phyloP scores from a whole-genome alignment of 169 alveolate species.

The Sarcocystis neurona region DNA sequence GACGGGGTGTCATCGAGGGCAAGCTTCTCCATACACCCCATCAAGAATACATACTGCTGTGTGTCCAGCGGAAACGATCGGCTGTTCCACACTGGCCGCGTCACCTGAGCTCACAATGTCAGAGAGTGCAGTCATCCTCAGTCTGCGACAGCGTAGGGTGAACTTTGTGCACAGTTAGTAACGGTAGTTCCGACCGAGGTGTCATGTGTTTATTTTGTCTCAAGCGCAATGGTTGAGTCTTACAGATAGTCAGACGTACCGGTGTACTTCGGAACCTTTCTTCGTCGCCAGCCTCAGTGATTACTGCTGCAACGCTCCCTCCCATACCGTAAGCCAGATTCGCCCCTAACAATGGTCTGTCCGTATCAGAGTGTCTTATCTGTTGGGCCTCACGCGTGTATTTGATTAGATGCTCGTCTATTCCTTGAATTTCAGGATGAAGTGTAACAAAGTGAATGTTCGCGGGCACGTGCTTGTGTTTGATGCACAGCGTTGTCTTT shows the following conservation, averaged over 20 bases:
- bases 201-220: neutral
- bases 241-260: neutral
- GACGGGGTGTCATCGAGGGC: slow-evolving; percentile 51
- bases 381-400: slow-evolving; percentile 53
- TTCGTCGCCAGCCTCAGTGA: slow-evolving; percentile 61
- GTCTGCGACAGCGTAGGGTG: neutral
- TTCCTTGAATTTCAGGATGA: slow-evolving; percentile 72
- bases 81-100: slow-evolving; percentile 56
- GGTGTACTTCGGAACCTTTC: no score
- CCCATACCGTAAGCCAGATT: slow-evolving; percentile 63
- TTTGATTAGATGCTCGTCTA: slow-evolving; percentile 28
- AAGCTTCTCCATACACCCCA: slow-evolving; percentile 54
- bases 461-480: slow-evolving; percentile 73
- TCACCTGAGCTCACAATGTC: neutral
- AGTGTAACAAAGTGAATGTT: slow-evolving; percentile 71
- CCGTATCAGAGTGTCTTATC: neutral
- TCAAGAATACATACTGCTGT: slow-evolving; percentile 55
- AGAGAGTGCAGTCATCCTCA: neutral
- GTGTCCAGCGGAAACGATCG: slow-evolving; percentile 49
- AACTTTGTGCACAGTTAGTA: neutral
- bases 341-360: slow-evolving; percentile 33
- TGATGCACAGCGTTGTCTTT: slow-evolving; percentile 65
- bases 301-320: slow-evolving; percentile 56
- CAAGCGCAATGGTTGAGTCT: neutral
- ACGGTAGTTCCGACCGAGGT: neutral